Evolutionary conservation across 805 yeast species (phyloP).

Genomic region (Nakazawaea molendinolei): DNA sequence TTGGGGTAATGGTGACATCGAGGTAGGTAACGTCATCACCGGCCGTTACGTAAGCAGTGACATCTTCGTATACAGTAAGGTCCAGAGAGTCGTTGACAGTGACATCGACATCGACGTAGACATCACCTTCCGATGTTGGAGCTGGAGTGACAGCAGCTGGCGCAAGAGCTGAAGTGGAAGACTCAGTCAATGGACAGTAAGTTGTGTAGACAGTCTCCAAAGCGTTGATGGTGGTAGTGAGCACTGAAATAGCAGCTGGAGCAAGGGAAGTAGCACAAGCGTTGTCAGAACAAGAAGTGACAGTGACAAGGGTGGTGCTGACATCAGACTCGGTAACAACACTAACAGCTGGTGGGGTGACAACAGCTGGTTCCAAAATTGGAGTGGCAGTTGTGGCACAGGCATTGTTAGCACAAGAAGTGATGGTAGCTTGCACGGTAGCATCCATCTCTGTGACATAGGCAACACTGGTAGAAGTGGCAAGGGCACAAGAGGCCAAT

Average conservation of each 20-base stretch:
- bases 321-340: slow-evolving; percentile 15
- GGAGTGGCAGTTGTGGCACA: slow-evolving; percentile 13
- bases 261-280: slow-evolving; percentile 16
- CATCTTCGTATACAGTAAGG: slow-evolving; percentile 17
- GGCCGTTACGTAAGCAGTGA: slow-evolving; percentile 19
- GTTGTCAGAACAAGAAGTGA: slow-evolving; percentile 17
- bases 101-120: slow-evolving; percentile 12
- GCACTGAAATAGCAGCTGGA: slow-evolving; percentile 20
- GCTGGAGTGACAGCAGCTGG: slow-evolving; percentile 19
- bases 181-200: slow-evolving; percentile 24
- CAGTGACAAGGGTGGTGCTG: slow-evolving; percentile 18
- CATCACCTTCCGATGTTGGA: slow-evolving; percentile 16
- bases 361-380: slow-evolving; percentile 12
- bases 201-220: slow-evolving; percentile 32
- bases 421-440: slow-evolving; percentile 12
- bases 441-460: slow-evolving; percentile 17
- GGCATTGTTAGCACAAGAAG: slow-evolving; percentile 13
- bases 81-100: slow-evolving; percentile 10
- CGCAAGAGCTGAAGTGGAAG: slow-evolving; percentile 15
- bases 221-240: slow-evolving; percentile 29
- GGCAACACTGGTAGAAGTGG: slow-evolving; percentile 11
- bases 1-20: slow-evolving; percentile 13
- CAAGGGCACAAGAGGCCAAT: slow-evolving; percentile 10
- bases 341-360: slow-evolving; percentile 9
- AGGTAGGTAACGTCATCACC: slow-evolving; percentile 13